Evolutionary conservation across 163 green algal species (phyloP), one percentile per base, ranked within the genome.

Genomic region (Trebouxiophyceae sp.): DNA sequence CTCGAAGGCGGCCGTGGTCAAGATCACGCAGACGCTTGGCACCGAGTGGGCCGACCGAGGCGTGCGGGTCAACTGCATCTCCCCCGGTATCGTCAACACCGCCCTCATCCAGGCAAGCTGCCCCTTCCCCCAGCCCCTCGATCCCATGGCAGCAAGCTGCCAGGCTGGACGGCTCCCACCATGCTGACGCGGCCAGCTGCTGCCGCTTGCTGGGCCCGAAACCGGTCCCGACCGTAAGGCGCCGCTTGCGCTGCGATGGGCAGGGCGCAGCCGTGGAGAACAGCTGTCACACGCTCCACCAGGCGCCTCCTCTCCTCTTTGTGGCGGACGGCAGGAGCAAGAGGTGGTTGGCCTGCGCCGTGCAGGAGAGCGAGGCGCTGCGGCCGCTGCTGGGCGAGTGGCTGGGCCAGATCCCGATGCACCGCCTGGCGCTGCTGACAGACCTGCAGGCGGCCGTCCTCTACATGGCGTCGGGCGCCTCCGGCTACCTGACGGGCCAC

Each of bases 1-100:
- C 20, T 79, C 67, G 57, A 84, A 81, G 62, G 70, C 77, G 55
- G 77, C 73, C 39, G 77, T 84, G 27, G 70, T 84, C 12, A 81
- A 81, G 70, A 66, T 84, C 33, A 81, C 77, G 5, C 58, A 81
- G 67, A 79, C 65, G 5, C 67, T 81, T 23, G 77, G 65, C 2
- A 55, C 34, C 4, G 62, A 75, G 46, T 70, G 77, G 77, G 77
- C 73, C 8, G 70, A 77, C 64, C 33, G 70, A 22, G 73, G 73
- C 29, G 33, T 84, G 31, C 63, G 60, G 31, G 77, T 84, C 33
- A 84, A 84, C 67, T 84, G 70, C 62, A 80, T 84, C 23, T 81
- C 77, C 6, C 77, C 77, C n/a, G 77, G 77, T 29, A 79, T 81
- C 60, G 67, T 79, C 16, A 80, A 80, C 63, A 83, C 76, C 30